These are phyloP conservation scores for Fomes fomentarius DNA, from an alignment of 1,284 basidiomycete genomes.

Conservation along the genomic window DNA sequence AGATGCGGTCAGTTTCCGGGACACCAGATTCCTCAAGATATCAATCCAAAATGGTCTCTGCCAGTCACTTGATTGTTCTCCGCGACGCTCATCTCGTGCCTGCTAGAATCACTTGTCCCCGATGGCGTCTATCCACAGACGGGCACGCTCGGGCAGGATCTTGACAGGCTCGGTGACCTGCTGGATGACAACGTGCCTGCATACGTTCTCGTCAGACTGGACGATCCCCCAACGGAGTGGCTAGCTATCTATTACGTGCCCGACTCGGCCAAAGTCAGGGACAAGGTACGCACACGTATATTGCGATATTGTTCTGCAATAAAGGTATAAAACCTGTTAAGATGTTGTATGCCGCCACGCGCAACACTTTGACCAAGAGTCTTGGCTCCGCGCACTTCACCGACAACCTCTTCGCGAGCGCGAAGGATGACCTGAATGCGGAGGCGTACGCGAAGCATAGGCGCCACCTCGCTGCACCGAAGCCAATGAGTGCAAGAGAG, in stretches of 20 bases:
- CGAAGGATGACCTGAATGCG: constrained; percentile 66
- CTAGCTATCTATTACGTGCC: constrained; percentile 76
- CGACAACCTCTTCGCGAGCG: constrained; percentile 83
- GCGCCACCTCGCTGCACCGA: constrained; percentile 72
- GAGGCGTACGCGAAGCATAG: constrained; percentile 77
- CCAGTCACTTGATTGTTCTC: constrained; percentile 24
- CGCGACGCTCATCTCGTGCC: constrained; percentile 28
- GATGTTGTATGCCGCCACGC: constrained; percentile 93
- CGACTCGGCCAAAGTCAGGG: constrained; percentile 71
- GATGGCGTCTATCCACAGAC: constrained; percentile 50
- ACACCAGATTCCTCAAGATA: constrained; percentile 73
- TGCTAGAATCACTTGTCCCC: constrained; percentile 66
- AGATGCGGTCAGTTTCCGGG: constrained; percentile 50
- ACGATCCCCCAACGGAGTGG: constrained; percentile 66
- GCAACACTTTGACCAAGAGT: constrained; percentile 71
- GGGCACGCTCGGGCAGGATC: constrained; percentile 61
- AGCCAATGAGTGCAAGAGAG: constrained; percentile 82
- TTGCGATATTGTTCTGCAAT: background rate
- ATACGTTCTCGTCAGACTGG: constrained; percentile 71
- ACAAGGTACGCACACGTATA: constrained; percentile 57
- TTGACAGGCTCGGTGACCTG: constrained; percentile 56
- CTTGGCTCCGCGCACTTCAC: constrained; percentile 80
- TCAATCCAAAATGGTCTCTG: constrained; percentile 69
- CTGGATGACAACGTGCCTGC: constrained; percentile 66
- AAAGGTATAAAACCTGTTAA: constrained; percentile 33